phyloP scores from a whole-genome alignment of 805 yeast genomes.

The Metschnikowia lunata region DNA sequence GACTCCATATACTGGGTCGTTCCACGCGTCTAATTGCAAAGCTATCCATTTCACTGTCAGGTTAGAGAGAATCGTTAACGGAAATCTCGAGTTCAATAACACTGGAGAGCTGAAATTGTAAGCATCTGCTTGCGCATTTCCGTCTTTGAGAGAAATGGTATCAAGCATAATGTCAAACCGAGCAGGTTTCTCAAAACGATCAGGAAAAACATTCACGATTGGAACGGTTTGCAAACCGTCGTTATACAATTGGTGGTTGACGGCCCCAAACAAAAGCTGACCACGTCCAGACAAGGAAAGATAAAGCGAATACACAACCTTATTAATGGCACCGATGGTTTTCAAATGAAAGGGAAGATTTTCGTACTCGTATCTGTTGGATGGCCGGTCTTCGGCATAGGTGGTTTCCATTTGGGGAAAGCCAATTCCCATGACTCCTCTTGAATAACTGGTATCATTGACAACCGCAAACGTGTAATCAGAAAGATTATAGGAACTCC shows the following conservation, averaged over 20 bases:
- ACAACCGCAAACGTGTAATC: too few relatives aligned
- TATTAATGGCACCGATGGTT: constrained; percentile 50
- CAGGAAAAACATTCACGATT: constrained; percentile 32
- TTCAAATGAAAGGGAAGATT: constrained; percentile 65
- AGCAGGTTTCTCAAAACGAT: constrained; percentile 27
- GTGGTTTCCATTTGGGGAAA: too few relatives aligned
- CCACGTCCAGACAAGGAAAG: constrained; percentile 34
- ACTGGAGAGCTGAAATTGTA: constrained; percentile 5
- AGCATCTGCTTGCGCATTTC: constrained; percentile 4
- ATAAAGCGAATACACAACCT: constrained; percentile 58
- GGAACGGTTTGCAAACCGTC: constrained; percentile 33
- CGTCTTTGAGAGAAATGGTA: constrained; percentile 22
- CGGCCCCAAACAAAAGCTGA: constrained; percentile 38
- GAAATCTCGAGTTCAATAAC: constrained; percentile 51
- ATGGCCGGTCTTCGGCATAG: constrained; percentile 16
- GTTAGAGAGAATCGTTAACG: constrained; percentile 45
- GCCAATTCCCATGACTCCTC: too few relatives aligned
- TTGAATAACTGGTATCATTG: too few relatives aligned
- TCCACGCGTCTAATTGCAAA: not conserved
- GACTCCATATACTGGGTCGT: not conserved
- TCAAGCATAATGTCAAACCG: constrained; percentile 48
- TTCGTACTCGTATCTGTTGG: constrained; percentile 34
- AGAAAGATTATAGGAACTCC: too few relatives aligned
- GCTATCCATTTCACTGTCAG: constrained; percentile 18
- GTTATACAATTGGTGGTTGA: constrained; percentile 37